Evolutionary conservation across 495 filamentous ascomycete genomes (phyloP).

Genomic region (Tuber umbilicatum): DNA sequence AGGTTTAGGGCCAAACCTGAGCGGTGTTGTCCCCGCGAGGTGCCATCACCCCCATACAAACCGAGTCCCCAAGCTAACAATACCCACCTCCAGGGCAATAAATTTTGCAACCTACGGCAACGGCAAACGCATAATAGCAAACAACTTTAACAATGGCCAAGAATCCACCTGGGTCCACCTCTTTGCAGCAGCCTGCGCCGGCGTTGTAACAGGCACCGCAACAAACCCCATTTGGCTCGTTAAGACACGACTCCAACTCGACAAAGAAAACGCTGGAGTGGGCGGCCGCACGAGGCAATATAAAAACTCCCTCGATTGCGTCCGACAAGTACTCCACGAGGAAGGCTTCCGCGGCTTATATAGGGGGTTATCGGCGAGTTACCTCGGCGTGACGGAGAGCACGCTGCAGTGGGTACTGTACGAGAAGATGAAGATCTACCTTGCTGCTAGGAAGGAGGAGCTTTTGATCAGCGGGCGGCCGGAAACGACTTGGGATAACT

Average conservation of each 20-base stretch:
- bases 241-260: constrained; percentile 82
- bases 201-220: constrained; percentile 72
- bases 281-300: constrained; percentile 54
- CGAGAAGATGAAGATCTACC: constrained; percentile 67
- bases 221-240: constrained; percentile 93
- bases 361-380: constrained; percentile 78
- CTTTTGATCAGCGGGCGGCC: constrained; percentile 51
- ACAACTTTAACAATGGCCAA: constrained; percentile 57
- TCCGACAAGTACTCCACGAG: constrained; percentile 63
- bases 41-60: constrained; percentile 13
- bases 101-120: constrained; percentile 89
- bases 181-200: constrained; percentile 63
- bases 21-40: constrained; percentile 78
- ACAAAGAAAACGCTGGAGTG: constrained; percentile 56
- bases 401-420: constrained; percentile 84
- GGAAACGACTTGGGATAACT: constrained; percentile 58
- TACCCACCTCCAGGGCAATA: constrained; percentile 50
- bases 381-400: constrained; percentile 76
- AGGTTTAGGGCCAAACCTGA: constrained; percentile 77
- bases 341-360: constrained; percentile 76
- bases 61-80: constrained; percentile 4
- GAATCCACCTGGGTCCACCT: constrained; percentile 69
- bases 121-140: constrained; percentile 67
- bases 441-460: constrained; percentile 54
- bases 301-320: constrained; percentile 75